Evolutionary conservation across 192 early-diverging fungal species (phyloP).

Genomic region (Allomyces javanicus): DNA sequence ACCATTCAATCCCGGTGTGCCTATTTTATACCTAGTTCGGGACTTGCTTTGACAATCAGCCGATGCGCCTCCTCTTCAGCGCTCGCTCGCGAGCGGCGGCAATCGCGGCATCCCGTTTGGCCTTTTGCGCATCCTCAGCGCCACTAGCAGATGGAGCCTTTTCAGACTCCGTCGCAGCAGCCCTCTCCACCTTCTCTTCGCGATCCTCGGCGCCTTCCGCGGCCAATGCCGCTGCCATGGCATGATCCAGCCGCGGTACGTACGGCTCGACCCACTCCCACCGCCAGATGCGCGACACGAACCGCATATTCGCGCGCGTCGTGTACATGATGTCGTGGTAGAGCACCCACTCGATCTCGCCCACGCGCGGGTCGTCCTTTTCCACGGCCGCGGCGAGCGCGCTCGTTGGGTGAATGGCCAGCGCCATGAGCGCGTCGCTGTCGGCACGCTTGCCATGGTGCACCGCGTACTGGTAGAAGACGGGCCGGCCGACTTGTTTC

Average conservation of each 20-base stretch:
- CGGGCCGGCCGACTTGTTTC: slow-evolving; percentile 15
- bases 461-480: slow-evolving; percentile 22
- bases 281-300: slow-evolving; percentile 16
- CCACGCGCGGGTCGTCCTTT: neutral
- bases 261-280: slow-evolving; percentile 21
- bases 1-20: too few species aligned
- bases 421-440: slow-evolving; percentile 11
- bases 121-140: too few species aligned
- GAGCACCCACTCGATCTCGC: slow-evolving; percentile 2
- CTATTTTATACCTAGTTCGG: too few species aligned
- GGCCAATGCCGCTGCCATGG: neutral
- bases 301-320: slow-evolving; percentile 22
- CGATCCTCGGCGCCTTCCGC: too few species aligned
- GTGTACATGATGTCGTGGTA: slow-evolving; percentile 30
- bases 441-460: slow-evolving; percentile 1
- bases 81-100: too few species aligned
- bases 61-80: too few species aligned
- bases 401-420: slow-evolving; percentile 16
- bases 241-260: slow-evolving; percentile 4
- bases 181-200: too few species aligned
- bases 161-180: too few species aligned
- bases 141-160: too few species aligned
- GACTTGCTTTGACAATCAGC: too few species aligned
- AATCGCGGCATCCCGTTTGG: too few species aligned
- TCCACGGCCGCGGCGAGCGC: slow-evolving; percentile 7